Conservation (phyloP, 345 rosid species). For the Litchi chinensis region DNA sequence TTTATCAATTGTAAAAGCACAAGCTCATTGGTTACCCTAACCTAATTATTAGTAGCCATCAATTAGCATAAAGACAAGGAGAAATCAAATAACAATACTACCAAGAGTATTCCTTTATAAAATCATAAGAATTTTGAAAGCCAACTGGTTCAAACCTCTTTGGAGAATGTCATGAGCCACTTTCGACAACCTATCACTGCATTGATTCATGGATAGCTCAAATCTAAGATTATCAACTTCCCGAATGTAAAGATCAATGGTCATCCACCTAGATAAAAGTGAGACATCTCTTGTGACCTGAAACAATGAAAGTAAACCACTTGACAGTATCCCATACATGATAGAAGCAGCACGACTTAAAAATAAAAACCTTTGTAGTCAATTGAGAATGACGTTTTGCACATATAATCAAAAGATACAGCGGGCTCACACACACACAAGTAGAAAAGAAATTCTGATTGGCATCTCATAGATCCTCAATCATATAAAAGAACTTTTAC, state of each 20-base stretch:
- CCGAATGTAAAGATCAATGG: constrained; percentile 83
- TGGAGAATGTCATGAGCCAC: constrained; percentile 83
- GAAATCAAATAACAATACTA: constrained; percentile 6
- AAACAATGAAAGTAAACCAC: constrained; percentile 29
- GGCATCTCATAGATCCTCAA: not conserved
- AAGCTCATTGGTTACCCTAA: not conserved
- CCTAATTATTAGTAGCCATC: not conserved
- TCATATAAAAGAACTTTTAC: no score
- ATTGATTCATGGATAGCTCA: constrained; percentile 79
- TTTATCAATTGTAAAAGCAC: not conserved
- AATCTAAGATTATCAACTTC: constrained; percentile 93
- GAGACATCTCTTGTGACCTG: constrained; percentile 96
- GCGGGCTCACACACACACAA: no score
- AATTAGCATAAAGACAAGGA: constrained; percentile 11
- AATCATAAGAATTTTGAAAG: constrained; percentile 19
- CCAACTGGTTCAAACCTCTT: constrained; percentile 52
- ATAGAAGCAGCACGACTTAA: constrained; percentile 8
- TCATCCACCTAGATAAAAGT: constrained; percentile 97
- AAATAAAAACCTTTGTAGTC: not conserved
- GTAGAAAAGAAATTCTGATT: not conserved
- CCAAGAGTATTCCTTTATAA: not conserved
- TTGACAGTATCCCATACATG: constrained; percentile 10
- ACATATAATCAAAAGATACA: not conserved
- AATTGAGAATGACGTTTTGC: not conserved
- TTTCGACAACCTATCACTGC: constrained; percentile 65